Evolutionary conservation across 139 green algal species (phyloP), one percentile per base, ranked within the genome.

Genomic region (Dunaliella sp.): DNA sequence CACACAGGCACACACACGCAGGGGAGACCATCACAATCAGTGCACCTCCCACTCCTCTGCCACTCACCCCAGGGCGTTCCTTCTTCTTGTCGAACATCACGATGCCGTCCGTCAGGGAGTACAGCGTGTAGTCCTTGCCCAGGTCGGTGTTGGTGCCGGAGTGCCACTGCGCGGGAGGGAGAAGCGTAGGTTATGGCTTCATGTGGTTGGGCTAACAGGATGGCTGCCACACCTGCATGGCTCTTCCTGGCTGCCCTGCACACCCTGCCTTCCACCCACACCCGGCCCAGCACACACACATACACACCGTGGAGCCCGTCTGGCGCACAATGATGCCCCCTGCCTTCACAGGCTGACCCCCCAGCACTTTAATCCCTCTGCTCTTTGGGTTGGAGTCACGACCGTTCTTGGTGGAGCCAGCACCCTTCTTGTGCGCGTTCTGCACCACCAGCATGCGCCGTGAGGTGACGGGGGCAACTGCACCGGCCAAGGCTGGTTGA

Each of bases 261-360:
- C n/a, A n/a, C n/a, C n/a, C n/a, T n/a, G n/a, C n/a, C n/a, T n/a
- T n/a, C n/a, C n/a, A n/a, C n/a, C n/a, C n/a, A n/a, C n/a, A n/a
- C n/a, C n/a, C n/a, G n/a, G n/a, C n/a, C n/a, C n/a, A n/a, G n/a
- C n/a, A n/a, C n/a, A n/a, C n/a, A n/a, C n/a, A n/a, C n/a, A n/a
- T 16, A 65, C 91, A 85, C 82, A 98, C 95, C 87, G 92, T 95
- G 57, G 95, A 97, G 34, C 97, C 97, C 31, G 95, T 85, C 90
- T 99, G 97, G 32, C 97, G 88, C 22, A 99, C 90, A 82, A 99
- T 99, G 88, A 99, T 99, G 84, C 93, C 96, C 24, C 97, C 97
- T 3, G 97, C 94, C 80, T 95, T 95, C 22, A 98, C 92, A 32
- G 94, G 91, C 93, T 99, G 96, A 32, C 95, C 96, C 77, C 97